Base-by-base conservation (phyloP, 768 basidiomycete genomes). In the Coprinellus micaceus region DNA sequence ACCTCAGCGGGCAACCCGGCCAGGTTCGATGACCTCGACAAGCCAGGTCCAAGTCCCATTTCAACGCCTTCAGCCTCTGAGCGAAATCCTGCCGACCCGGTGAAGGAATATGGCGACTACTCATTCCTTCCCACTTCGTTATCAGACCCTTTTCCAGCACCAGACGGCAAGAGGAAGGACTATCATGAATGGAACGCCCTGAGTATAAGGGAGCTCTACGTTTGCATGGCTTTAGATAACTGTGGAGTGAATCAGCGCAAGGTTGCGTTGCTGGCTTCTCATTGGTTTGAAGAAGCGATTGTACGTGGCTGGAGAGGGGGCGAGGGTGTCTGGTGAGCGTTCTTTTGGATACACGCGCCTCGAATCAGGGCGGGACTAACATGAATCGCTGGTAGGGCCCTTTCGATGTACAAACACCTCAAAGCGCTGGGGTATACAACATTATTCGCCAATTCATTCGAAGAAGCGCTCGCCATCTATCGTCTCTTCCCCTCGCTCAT, bases 231-330 rank as follows among this genome's bases (percentile, higher is more conserved):
- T 22, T 54, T 60, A n/a, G 37, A 57, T 1, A 66, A 62, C 48
- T 71, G 73, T 57, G 64, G 64, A 0, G 59, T 63, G n/a, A 73
- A 74, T 50, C 73, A 73, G 51, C 59, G 51, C 1, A 74, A 69
- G 56, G 65, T 75, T 54, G 71, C 69, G 4, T 58, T 75, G 10
- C 54, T 74, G 29, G 62, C 64, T 22, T 62, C 64, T 12, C 58
- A 63, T n/a, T 66, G 69, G 58, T 71, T 71, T 45, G 58, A 65
- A 39, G 58, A 64, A 9, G 58, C 57, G 6, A 58, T 69, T n/a
- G 52, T 67, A 10, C 52, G 61, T 5, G 56, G 51, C 3, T 61
- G 63, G 53, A 52, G 62, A n/a, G 65, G 67, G 12, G 69, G 70
- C 10, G 71, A 72, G 50, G 66, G 61, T 40, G 65, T 72, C 6